phyloP scores from a whole-genome alignment of 2,329 filamentous ascomycete species.

The Ilyonectria destructans region DNA sequence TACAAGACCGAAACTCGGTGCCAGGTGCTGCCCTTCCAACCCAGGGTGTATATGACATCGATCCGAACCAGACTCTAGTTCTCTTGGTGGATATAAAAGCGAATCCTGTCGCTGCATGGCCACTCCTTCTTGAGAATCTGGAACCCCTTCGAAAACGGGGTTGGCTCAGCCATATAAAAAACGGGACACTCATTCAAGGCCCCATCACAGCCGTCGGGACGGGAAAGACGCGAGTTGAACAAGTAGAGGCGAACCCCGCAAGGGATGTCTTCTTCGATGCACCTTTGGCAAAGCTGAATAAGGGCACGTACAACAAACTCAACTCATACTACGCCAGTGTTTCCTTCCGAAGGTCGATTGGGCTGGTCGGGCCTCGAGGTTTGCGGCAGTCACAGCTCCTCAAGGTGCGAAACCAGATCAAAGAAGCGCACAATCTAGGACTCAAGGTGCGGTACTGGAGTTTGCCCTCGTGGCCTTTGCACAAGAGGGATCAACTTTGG shows the following conservation, averaged over 20 bases:
- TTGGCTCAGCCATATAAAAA: constrained; percentile 71
- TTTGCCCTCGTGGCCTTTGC: constrained; percentile 70
- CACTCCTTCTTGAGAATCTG: constrained; percentile 57
- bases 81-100: constrained; percentile 82
- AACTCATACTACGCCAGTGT: constrained; percentile 80
- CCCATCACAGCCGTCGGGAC: constrained; percentile 80
- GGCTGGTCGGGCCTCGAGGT: constrained; percentile 62
- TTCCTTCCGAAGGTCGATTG: constrained; percentile 70
- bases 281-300: constrained; percentile 64
- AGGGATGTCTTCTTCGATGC: constrained; percentile 79
- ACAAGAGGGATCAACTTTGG: constrained; percentile 71
- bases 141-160: constrained; percentile 71
- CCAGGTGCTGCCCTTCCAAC: constrained; percentile 31
- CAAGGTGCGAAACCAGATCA: constrained; percentile 63
- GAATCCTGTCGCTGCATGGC: constrained; percentile 44
- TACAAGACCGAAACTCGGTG: constrained; percentile 63
- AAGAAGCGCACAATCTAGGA: constrained; percentile 67
- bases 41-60: constrained; percentile 71
- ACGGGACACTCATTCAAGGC: constrained; percentile 66
- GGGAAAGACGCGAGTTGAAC: constrained; percentile 59
- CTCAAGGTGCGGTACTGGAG: constrained; percentile 75
- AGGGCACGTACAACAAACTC: constrained; percentile 59
- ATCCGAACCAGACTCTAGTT: constrained; percentile 69
- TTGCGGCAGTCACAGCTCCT: constrained; percentile 63
- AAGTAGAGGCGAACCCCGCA: constrained; percentile 40